A percentile compares a stretch with the other conserved stretches of the same genome.
Evolutionary conservation across 768 basidiomycete species (phyloP).

Genomic region (Clavaria fumosa): DNA sequence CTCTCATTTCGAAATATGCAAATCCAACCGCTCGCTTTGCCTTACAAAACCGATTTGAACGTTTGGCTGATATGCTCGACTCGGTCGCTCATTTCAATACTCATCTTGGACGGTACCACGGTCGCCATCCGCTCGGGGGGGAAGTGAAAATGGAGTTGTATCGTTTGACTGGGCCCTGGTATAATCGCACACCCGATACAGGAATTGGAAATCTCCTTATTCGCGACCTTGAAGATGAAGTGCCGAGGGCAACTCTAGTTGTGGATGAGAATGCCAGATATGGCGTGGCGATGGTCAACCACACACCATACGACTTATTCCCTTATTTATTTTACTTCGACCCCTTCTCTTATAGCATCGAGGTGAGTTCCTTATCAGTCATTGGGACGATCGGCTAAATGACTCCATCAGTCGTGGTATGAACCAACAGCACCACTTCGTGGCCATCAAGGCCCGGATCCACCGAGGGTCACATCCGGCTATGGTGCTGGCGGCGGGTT

Average conservation of each 20-base stretch:
- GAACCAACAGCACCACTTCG: conserved; percentile 6
- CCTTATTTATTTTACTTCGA: conserved; percentile 30
- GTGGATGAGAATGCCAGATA: conserved; percentile 15
- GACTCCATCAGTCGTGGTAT: conserved; percentile 12
- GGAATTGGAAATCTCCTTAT: conserved; percentile 1
- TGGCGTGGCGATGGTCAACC: conserved; percentile 23
- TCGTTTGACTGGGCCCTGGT: conserved; percentile 8
- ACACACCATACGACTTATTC: conserved; percentile 19
- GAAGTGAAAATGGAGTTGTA: conserved; percentile 12
- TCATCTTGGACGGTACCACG: conserved; percentile 16
- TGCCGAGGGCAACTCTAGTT: not conserved
- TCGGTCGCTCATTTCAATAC: conserved; percentile 15
- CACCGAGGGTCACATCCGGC: conserved; percentile 21
- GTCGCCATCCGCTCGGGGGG: conserved; percentile 13
- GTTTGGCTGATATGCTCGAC: not conserved
- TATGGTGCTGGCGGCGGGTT: conserved; percentile 23
- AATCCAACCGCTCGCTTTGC: not conserved
- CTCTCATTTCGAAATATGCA: conserved; percentile 2
- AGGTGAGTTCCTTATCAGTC: not conserved
- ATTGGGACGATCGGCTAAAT: not conserved
- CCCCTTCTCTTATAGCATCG: conserved; percentile 21
- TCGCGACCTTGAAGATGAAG: not conserved
- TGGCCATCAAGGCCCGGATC: not conserved
- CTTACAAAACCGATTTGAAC: not conserved
- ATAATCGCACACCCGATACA: not conserved